Percentiles rank a stretch among this genome's conserved stretches.
These are phyloP conservation scores for Abelmoschus esculentus DNA, from an alignment of 345 rosid genomes.

Conservation along the genomic window DNA sequence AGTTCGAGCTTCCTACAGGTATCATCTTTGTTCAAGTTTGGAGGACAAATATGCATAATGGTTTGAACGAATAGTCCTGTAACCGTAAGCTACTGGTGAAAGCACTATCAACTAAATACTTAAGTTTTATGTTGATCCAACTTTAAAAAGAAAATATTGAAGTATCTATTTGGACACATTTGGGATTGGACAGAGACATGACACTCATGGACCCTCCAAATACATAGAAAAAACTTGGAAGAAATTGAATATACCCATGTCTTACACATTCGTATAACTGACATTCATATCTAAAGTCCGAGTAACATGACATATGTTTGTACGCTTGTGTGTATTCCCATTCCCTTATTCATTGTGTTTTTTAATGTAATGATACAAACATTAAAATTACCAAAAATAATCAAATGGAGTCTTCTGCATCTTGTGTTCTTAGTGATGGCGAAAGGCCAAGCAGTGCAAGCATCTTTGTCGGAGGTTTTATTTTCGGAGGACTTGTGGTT, in stretches of 20 bases:
- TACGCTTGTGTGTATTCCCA: not conserved
- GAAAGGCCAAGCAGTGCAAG: slow-evolving; percentile 49
- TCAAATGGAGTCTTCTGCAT: not conserved
- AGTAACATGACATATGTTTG: not conserved
- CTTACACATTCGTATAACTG: not conserved
- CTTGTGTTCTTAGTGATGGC: slow-evolving; percentile 43
- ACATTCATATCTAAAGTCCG: not conserved
- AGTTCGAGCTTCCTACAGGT: slow-evolving; percentile 72
- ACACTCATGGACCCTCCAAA: not conserved
- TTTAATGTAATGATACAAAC: not conserved
- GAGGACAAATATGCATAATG: not conserved
- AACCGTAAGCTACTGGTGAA: not conserved
- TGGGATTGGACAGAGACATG: not conserved
- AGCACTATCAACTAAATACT: not conserved
- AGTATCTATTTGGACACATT: not conserved
- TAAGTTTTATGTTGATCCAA: not conserved
- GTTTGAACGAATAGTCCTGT: not conserved
- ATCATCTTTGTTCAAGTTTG: not conserved
- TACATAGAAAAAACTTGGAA: not conserved
- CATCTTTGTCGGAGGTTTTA: slow-evolving; percentile 83
- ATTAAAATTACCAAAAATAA: not conserved
- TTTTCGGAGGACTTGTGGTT: slow-evolving; percentile 77
- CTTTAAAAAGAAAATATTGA: not conserved
- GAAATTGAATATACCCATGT: not conserved
- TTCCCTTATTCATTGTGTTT: not conserved